phyloP scores from a whole-genome alignment of 1,284 basidiomycete genomes.

The Ustilago sp. region DNA sequence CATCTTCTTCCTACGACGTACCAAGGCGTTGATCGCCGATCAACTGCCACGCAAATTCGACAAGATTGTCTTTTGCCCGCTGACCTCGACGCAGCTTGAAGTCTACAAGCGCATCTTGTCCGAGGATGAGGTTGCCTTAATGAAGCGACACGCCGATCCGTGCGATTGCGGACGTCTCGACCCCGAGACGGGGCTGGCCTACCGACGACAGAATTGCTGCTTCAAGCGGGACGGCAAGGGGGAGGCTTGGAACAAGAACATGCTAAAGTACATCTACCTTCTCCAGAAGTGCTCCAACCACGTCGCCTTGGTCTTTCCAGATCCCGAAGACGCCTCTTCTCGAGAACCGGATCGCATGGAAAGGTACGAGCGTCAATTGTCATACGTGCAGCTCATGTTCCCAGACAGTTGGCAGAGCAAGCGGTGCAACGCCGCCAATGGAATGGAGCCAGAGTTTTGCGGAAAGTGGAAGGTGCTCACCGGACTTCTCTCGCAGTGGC shows the following conservation, averaged over 20 bases:
- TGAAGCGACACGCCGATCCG: slow-evolving; percentile 77
- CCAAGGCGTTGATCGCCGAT: slow-evolving; percentile 81
- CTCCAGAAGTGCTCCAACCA: slow-evolving; percentile 88
- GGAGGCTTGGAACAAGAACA: slow-evolving; percentile 68
- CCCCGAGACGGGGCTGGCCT: slow-evolving; percentile 47
- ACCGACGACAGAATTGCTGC: slow-evolving; percentile 64
- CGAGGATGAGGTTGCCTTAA: slow-evolving; percentile 76
- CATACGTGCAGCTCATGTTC: slow-evolving; percentile 63
- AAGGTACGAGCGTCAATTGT: slow-evolving; percentile 61
- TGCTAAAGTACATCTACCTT: slow-evolving; percentile 79
- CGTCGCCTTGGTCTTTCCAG: slow-evolving; percentile 81
- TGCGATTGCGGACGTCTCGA: slow-evolving; percentile 78
- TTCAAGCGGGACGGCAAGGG: slow-evolving; percentile 75
- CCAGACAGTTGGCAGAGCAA: slow-evolving; percentile 59
- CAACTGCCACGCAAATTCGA: slow-evolving; percentile 86
- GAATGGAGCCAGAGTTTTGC: slow-evolving; percentile 73
- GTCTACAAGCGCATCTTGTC: slow-evolving; percentile 80
- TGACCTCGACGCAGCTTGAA: slow-evolving; percentile 77
- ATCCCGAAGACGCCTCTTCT: slow-evolving; percentile 70
- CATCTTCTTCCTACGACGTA: slow-evolving; percentile 80
- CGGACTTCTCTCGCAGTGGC: slow-evolving; percentile 74
- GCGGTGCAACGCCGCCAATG: slow-evolving; percentile 41
- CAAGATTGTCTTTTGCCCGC: slow-evolving; percentile 87
- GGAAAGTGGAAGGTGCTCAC: slow-evolving; percentile 88
- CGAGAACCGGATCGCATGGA: slow-evolving; percentile 33